Evolutionary conservation across 495 filamentous ascomycete genomes (phyloP).

Genomic region (Bacidia rubella): DNA sequence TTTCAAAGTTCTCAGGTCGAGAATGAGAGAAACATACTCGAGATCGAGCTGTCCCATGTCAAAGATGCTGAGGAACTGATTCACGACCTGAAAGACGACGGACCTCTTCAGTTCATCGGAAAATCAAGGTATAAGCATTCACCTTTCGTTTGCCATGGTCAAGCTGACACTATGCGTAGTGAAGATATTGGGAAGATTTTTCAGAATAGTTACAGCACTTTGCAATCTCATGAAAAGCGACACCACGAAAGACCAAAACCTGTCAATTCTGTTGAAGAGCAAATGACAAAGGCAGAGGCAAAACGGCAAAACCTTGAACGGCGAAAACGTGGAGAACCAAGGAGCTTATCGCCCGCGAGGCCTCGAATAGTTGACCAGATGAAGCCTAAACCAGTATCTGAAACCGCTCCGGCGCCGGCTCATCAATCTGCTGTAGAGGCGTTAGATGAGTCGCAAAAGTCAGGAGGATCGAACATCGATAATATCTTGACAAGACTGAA

Average conservation of each 20-base stretch:
- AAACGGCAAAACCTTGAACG: too few relatives aligned
- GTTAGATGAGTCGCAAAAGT: too few relatives aligned
- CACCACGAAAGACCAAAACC: too few relatives aligned
- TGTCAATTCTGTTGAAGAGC: too few relatives aligned
- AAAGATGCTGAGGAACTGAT: constrained; percentile 18
- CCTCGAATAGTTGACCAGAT: too few relatives aligned
- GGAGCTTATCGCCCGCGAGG: too few relatives aligned
- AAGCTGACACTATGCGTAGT: constrained; percentile 12
- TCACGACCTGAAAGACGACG: neutral
- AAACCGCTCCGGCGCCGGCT: too few relatives aligned
- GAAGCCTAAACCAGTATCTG: too few relatives aligned
- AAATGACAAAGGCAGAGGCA: too few relatives aligned
- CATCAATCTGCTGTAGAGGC: too few relatives aligned
- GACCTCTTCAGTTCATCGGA: constrained; percentile 8
- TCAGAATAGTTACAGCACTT: constrained; percentile 5
- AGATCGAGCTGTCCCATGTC: constrained; percentile 25
- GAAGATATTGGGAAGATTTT: constrained; percentile 30
- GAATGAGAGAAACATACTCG: constrained; percentile 17
- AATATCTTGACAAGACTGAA: constrained; percentile 22
- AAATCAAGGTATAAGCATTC: constrained; percentile 15
- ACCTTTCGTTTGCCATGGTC: neutral
- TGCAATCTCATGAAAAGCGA: too few relatives aligned
- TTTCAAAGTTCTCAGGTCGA: constrained; percentile 22
- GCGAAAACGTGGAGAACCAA: too few relatives aligned
- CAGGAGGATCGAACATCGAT: constrained; percentile 24